Conservation (phyloP, 208 protist species). For the Endotrypanum monterogeii region DNA sequence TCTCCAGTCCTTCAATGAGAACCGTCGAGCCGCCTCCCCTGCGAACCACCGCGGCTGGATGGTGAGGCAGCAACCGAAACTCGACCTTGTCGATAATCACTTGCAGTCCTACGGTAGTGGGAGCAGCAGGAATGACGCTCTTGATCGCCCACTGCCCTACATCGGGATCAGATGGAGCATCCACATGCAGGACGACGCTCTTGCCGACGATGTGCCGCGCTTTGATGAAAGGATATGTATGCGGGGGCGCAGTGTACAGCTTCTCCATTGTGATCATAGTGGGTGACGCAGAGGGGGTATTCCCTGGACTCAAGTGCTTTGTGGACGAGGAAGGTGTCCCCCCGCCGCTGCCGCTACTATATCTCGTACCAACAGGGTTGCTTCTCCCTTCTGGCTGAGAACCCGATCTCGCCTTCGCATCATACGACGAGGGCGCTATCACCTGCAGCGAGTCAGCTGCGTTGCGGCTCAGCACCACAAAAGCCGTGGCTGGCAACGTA, state of each 20-base stretch:
- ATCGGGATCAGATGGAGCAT: constrained; percentile 32
- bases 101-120: constrained; percentile 38
- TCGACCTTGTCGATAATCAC: constrained; percentile 50
- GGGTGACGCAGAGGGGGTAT: neutral
- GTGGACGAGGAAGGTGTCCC: neutral
- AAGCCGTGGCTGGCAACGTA: constrained; percentile 22
- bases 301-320: neutral
- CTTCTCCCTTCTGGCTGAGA: neutral
- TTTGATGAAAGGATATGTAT: constrained; percentile 21
- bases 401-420: neutral
- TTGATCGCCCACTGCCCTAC: constrained; percentile 45
- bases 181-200: constrained; percentile 67
- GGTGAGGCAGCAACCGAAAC: constrained; percentile 43
- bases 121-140: constrained; percentile 35
- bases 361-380: neutral
- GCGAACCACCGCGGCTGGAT: constrained; percentile 43
- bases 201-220: constrained; percentile 58
- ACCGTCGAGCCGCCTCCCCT: constrained; percentile 58
- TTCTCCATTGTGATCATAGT: constrained; percentile 16
- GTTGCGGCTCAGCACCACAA: constrained; percentile 73
- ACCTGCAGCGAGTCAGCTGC: constrained; percentile 34
- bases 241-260: constrained; percentile 16
- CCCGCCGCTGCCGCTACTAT: neutral
- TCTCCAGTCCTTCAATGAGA: constrained; percentile 52
- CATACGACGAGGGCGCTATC: neutral